Evolutionary conservation across 306 rosid genomes (phyloP).

Genomic region (Citrullus colocynthis): DNA sequence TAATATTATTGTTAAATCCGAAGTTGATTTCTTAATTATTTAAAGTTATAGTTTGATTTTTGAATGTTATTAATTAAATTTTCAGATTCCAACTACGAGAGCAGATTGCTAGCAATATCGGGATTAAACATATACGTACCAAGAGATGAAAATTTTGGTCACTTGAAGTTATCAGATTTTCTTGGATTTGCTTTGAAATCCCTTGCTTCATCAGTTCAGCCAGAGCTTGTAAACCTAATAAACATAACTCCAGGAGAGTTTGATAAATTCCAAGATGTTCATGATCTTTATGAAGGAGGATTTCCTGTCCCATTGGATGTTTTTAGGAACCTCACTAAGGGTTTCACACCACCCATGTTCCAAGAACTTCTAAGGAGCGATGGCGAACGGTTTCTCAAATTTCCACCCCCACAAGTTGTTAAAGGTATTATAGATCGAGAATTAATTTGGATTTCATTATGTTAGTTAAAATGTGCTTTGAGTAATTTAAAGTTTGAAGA

Average conservation of each 20-base stretch:
- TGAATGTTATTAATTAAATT: too few species aligned
- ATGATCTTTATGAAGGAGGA: slow-evolving; percentile 64
- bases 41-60: background rate
- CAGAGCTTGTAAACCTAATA: slow-evolving; percentile 44
- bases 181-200: slow-evolving; percentile 62
- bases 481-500: too few species aligned
- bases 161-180: slow-evolving; percentile 68
- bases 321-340: slow-evolving; percentile 29
- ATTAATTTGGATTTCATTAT: too few species aligned
- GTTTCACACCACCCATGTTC: slow-evolving; percentile 40
- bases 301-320: slow-evolving; percentile 35
- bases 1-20: too few species aligned
- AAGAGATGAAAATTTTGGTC: slow-evolving; percentile 71
- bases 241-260: slow-evolving; percentile 43
- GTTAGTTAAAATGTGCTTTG: too few species aligned
- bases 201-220: slow-evolving; percentile 37
- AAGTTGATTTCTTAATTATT: too few species aligned
- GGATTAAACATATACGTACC: slow-evolving; percentile 76
- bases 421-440: slow-evolving; percentile 25
- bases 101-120: slow-evolving; percentile 22
- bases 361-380: slow-evolving; percentile 58
- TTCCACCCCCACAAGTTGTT: slow-evolving; percentile 67
- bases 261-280: slow-evolving; percentile 46
- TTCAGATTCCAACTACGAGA: slow-evolving; percentile 48
- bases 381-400: slow-evolving; percentile 30